Conservation (phyloP, 148 eudicot genomes). For the Gaultheria prostrata region DNA sequence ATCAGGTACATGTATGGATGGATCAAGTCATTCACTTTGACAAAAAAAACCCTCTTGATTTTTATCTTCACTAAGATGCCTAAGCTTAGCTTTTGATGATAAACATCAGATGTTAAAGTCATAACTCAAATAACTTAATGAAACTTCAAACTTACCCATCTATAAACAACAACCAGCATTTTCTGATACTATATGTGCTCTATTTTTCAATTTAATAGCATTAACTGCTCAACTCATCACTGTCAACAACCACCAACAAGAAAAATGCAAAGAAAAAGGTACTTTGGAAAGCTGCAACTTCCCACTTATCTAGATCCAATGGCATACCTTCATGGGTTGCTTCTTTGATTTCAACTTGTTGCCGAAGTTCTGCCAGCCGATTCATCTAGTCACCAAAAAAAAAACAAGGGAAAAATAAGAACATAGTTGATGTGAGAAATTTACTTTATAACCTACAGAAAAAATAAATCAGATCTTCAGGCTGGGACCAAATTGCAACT, state of each 20-base stretch:
- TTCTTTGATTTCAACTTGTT: slow-evolving; percentile 66
- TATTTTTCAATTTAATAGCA: not conserved
- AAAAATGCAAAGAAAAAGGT: not conserved
- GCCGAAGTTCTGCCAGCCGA: slow-evolving; percentile 65
- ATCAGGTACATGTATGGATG: no score
- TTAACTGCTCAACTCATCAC: not conserved
- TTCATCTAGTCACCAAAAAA: slow-evolving; percentile 48
- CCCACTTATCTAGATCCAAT: slow-evolving; percentile 1
- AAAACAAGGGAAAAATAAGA: slow-evolving; percentile 3
- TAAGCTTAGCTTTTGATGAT: not conserved
- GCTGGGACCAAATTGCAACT: not conserved
- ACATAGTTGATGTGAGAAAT: slow-evolving; percentile 3
- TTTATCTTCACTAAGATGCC: no score
- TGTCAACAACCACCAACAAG: not conserved
- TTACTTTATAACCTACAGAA: not conserved
- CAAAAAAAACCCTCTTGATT: no score
- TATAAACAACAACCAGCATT: not conserved
- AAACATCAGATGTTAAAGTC: not conserved
- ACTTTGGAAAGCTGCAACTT: not conserved
- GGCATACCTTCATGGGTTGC: slow-evolving; percentile 67
- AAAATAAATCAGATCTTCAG: not conserved
- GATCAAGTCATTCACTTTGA: no score
- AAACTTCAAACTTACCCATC: not conserved
- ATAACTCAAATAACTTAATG: not conserved
- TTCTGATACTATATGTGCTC: not conserved